A percentile compares a stretch with the other conserved stretches of the same genome.
Evolutionary conservation across 2,329 filamentous ascomycete genomes (phyloP).

Genomic region (Arthrobotrys sphaeroides): DNA sequence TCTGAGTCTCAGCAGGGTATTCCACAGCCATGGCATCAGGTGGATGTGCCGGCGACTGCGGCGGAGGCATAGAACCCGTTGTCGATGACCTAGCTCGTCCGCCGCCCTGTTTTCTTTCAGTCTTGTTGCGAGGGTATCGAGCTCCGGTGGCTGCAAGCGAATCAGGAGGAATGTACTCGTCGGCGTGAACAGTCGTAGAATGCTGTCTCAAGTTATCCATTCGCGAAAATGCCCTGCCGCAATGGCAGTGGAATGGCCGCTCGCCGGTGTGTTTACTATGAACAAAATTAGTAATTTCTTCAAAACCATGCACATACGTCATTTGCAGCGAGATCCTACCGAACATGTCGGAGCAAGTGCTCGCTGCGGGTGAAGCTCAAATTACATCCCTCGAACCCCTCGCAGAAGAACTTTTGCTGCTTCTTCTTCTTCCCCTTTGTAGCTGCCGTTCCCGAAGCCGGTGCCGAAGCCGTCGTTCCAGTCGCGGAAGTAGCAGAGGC

Average conservation of each 20-base stretch:
- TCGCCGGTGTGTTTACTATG: constrained; percentile 94
- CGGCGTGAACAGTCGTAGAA: constrained; percentile 96
- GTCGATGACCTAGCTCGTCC: constrained; percentile 80
- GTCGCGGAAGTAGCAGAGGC: constrained; percentile 41
- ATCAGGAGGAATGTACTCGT: constrained; percentile 93
- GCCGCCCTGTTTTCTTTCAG: constrained; percentile 79
- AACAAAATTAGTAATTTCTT: constrained; percentile 13
- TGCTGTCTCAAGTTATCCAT: constrained; percentile 96
- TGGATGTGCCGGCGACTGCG: constrained; percentile 42
- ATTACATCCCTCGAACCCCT: constrained; percentile 90
- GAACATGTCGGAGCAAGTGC: constrained; percentile 91
- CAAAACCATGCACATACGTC: constrained; percentile 18
- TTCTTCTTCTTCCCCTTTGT: constrained; percentile 89
- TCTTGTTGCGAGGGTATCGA: constrained; percentile 88
- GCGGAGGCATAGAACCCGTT: constrained; percentile 64
- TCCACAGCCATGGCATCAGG: constrained; percentile 51
- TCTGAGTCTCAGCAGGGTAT: constrained; percentile 39
- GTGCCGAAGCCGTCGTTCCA: constrained; percentile 5
- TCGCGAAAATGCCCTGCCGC: constrained; percentile 88
- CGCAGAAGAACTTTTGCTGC: constrained; percentile 94
- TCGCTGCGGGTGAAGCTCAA: constrained; percentile 96
- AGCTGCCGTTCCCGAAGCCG: constrained; percentile 12
- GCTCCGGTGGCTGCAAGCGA: constrained; percentile 93
- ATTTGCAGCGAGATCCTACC: constrained; percentile 66
- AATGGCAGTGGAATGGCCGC: constrained; percentile 95